Conservation (phyloP, 805 yeast species). For the Kluyveromyces aestuarii region DNA sequence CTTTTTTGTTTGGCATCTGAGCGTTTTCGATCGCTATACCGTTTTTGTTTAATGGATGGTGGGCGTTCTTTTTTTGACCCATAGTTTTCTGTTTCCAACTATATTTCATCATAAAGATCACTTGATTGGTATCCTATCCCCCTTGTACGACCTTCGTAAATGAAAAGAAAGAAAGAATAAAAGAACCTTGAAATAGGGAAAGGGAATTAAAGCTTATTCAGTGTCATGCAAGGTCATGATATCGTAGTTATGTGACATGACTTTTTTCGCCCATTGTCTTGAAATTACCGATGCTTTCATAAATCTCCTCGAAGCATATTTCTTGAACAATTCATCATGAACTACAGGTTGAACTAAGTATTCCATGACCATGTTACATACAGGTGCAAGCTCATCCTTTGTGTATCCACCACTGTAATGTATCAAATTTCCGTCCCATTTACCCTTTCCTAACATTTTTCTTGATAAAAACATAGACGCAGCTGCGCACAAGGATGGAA, state of each 20-base stretch:
- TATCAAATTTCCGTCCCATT: constrained; percentile 80
- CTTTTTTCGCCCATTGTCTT: constrained; percentile 72
- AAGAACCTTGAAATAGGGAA: background rate
- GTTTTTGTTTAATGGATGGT: background rate
- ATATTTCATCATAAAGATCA: background rate
- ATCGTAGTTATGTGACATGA: constrained; percentile 30
- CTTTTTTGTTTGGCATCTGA: background rate
- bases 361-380: constrained; percentile 65
- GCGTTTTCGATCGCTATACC: background rate
- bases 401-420: constrained; percentile 90
- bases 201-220: constrained; percentile 4
- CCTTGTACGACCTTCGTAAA: background rate
- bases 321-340: constrained; percentile 88
- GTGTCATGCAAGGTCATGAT: constrained; percentile 32
- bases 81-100: background rate
- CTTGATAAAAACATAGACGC: constrained; percentile 84
- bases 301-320: constrained; percentile 82
- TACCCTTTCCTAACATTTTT: constrained; percentile 57
- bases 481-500: constrained; percentile 81
- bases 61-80: background rate
- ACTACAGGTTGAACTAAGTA: constrained; percentile 72
- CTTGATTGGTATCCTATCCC: background rate
- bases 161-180: background rate
- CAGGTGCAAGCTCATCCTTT: constrained; percentile 60
- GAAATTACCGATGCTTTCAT: constrained; percentile 78